phyloP scores from a whole-genome alignment of 2,329 filamentous ascomycete genomes.

The Corynespora cassiicola region DNA sequence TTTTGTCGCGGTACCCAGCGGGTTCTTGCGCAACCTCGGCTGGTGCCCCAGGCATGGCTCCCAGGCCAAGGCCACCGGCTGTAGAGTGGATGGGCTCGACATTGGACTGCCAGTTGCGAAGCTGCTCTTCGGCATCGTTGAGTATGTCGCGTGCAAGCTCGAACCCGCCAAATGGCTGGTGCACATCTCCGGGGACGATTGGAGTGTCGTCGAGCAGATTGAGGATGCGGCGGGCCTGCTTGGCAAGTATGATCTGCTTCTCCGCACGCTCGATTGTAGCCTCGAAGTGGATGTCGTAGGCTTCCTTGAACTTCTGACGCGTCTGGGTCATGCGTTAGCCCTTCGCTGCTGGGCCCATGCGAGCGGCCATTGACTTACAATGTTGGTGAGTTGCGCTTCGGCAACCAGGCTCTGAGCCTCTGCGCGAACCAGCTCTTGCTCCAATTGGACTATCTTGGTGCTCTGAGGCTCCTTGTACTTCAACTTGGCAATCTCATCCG shows the following conservation, averaged over 20 bases:
- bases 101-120: slow-evolving; percentile 73
- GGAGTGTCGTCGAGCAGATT: slow-evolving; percentile 88
- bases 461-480: slow-evolving; percentile 93
- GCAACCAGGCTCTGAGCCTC: slow-evolving; percentile 96
- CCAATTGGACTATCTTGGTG: slow-evolving; percentile 79
- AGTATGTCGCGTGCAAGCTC: slow-evolving; percentile 81
- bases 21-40: slow-evolving; percentile 20
- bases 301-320: slow-evolving; percentile 93
- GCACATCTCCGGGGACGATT: slow-evolving; percentile 82
- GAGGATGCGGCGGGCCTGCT: slow-evolving; percentile 84
- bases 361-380: slow-evolving; percentile 65
- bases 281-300: slow-evolving; percentile 85
- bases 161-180: slow-evolving; percentile 70
- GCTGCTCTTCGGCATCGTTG: slow-evolving; percentile 89
- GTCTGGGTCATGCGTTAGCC: slow-evolving; percentile 65
- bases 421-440: slow-evolving; percentile 94
- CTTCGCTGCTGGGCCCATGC: not conserved
- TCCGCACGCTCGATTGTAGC: slow-evolving; percentile 95
- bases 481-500: slow-evolving; percentile 89
- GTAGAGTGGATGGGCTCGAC: slow-evolving; percentile 61
- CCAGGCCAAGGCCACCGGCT: slow-evolving; percentile 56
- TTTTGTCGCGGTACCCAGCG: slow-evolving; percentile 24
- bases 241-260: slow-evolving; percentile 94
- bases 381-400: slow-evolving; percentile 94
- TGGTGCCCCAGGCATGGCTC: slow-evolving; percentile 53